These are phyloP conservation scores for Adenanthera pavonina DNA, from an alignment of 306 rosid species.

Conservation along the genomic window DNA sequence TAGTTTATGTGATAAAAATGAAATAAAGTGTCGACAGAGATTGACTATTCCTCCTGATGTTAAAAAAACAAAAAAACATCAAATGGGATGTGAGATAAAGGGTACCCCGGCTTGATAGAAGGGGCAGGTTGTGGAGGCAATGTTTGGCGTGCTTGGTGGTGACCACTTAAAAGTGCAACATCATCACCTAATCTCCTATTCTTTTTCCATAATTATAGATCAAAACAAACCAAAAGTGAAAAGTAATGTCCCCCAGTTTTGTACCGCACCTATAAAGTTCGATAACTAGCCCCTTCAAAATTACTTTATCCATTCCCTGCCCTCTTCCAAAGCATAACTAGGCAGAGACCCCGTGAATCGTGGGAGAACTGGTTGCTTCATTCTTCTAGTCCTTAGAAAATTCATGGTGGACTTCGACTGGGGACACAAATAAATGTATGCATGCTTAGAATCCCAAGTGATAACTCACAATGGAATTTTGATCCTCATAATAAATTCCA, in stretches of 20 bases:
- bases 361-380: background rate
- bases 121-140: background rate
- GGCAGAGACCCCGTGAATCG: background rate
- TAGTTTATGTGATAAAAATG: too few species aligned
- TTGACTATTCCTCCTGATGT: too few species aligned
- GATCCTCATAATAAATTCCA: background rate
- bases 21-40: too few species aligned
- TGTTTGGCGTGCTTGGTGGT: background rate
- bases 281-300: background rate
- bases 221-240: background rate
- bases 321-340: background rate
- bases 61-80: too few species aligned
- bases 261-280: background rate
- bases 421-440: background rate
- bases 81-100: too few species aligned
- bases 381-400: background rate
- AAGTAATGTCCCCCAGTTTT: background rate
- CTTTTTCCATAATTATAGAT: background rate
- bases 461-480: background rate
- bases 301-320: background rate
- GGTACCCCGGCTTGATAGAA: background rate
- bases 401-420: background rate
- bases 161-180: conserved; percentile 2
- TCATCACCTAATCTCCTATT: background rate
- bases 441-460: background rate